Evolutionary conservation across 768 basidiomycete genomes (phyloP).

Genomic region (Psilocybe tampanensis): DNA sequence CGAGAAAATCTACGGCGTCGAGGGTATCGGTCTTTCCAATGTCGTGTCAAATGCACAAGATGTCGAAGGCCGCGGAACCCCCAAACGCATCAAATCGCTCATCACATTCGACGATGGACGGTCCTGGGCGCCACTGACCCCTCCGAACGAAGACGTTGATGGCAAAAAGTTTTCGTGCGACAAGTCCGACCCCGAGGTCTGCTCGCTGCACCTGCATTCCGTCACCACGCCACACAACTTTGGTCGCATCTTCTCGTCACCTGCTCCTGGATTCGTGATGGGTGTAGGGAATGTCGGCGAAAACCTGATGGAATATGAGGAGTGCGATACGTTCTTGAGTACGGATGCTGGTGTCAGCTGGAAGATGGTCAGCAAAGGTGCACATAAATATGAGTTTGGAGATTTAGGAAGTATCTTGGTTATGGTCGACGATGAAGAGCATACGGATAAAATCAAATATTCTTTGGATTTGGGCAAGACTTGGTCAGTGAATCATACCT

Average conservation of each 20-base stretch:
- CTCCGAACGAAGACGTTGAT: conserved; percentile 58
- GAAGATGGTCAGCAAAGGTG: conserved; percentile 72
- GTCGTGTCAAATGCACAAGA: conserved; percentile 82
- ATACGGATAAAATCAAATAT: conserved; percentile 69
- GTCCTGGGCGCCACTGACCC: conserved; percentile 70
- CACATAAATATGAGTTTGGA: conserved; percentile 96
- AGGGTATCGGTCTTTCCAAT: conserved; percentile 92
- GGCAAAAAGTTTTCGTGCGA: conserved; percentile 70
- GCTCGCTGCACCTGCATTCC: conserved; percentile 90
- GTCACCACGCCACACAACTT: conserved; percentile 93
- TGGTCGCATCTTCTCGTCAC: conserved; percentile 92
- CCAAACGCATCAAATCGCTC: conserved; percentile 74
- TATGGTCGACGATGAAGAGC: conserved; percentile 83
- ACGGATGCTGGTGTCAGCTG: conserved; percentile 88
- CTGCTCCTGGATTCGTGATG: conserved; percentile 94
- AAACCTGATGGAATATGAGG: conserved; percentile 68
- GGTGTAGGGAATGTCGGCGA: conserved; percentile 91
- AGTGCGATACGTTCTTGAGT: conserved; percentile 93
- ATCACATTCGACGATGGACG: conserved; percentile 94
- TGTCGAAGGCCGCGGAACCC: conserved; percentile 68
- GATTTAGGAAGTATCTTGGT: conserved; percentile 84
- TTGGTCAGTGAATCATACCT: conserved; percentile 71
- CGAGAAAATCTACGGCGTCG: conserved; percentile 83
- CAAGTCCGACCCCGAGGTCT: conserved; percentile 52
- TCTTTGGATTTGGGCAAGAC: conserved; percentile 80